These are phyloP conservation scores for Priceomyces medius DNA, from an alignment of 805 yeast species.

Conservation along the genomic window DNA sequence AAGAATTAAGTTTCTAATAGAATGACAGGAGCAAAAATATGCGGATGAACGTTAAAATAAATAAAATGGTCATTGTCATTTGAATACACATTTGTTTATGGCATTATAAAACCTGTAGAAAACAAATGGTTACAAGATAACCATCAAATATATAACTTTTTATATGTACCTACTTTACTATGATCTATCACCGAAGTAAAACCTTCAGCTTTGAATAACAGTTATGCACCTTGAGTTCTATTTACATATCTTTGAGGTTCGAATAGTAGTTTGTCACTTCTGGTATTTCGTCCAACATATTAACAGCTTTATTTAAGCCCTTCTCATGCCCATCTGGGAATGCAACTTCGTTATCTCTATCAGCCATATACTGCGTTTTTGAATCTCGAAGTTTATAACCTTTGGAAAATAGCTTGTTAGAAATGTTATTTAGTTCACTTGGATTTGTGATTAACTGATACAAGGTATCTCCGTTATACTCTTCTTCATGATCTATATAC, in stretches of 20 bases:
- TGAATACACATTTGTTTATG: not conserved
- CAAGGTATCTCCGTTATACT: slow-evolving; percentile 32
- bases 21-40: not conserved
- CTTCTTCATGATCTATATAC: slow-evolving; percentile 40
- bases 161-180: not conserved
- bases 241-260: slow-evolving; percentile 43
- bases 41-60: not conserved
- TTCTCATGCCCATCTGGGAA: slow-evolving; percentile 53
- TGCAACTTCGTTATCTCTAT: slow-evolving; percentile 56
- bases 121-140: too few species aligned
- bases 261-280: slow-evolving; percentile 82
- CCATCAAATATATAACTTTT: too few species aligned
- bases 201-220: too few species aligned
- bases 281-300: slow-evolving; percentile 68
- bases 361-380: slow-evolving; percentile 67
- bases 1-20: not conserved
- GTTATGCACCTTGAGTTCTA: not conserved
- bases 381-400: slow-evolving; percentile 66
- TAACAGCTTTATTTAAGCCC: slow-evolving; percentile 56
- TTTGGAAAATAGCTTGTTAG: slow-evolving; percentile 51
- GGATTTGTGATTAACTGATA: slow-evolving; percentile 62
- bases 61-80: not conserved
- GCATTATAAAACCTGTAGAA: too few species aligned
- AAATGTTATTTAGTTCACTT: slow-evolving; percentile 57
- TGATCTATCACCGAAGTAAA: too few species aligned